Base-by-base conservation (phyloP, 2,329 filamentous ascomycete species). In the Colletotrichum falcatum region DNA sequence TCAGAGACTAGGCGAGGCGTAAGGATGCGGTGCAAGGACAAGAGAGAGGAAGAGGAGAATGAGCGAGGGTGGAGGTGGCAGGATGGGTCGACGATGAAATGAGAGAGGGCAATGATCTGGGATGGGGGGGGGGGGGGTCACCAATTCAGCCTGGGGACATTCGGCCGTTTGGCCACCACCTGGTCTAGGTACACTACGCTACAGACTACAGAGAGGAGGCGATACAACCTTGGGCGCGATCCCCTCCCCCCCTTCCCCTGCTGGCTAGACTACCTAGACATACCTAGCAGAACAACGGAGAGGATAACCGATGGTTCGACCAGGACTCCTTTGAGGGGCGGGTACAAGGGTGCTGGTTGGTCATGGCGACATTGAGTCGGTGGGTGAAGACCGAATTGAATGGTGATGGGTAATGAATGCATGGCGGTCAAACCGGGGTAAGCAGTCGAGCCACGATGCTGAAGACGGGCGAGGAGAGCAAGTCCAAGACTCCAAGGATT, bases 51-150 rank as follows among this genome's bases (percentile, higher is more conserved):
- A 65, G 65, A 65, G 66, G 66, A 70, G 69, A 69, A 71, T 16
- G 54, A 59, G 49, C 54, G 49, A 26, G 51, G 54, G 66, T 65
- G 60, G 69, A 69, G 65, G 66, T 60, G 35, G 48, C 60, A 70
- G 66, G 69, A 71, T 71, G 68, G 68, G 68, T 61, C 68, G 68
- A 71, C 65, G 68, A 71, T 68, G 46, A 68, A 71, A 71, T 71
- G 68, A 67, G 63, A 51, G 66, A 61, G 63, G 61, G 48, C 51
- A 55, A 51, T 26, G 35, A 67, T 66, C 46, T 33, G 54, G 35
- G n/a, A n/a, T n/a, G n/a, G n/a, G n/a, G n/a, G n/a, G 37, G 37
- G 39, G 54, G 46, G 33, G 61, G 44, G 46, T 28, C n/a, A 54
- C 18, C 33, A 28, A 37, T 58, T 51, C 44, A 51, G 35, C 48